Conservation (phyloP, 208 protist species). For the Vickermania spadyakhi region DNA sequence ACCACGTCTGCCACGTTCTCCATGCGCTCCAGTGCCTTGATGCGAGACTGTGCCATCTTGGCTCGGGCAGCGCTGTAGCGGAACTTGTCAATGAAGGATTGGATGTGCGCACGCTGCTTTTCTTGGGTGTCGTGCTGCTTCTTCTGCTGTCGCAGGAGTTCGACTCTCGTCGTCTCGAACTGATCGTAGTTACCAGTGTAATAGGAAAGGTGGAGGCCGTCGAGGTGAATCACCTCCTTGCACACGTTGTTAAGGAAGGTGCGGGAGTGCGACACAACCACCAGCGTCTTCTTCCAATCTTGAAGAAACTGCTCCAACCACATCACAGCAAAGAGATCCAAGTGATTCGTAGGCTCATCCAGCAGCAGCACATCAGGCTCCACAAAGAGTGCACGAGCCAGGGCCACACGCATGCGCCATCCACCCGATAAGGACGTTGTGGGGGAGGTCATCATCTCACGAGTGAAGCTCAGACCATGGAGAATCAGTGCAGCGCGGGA, state of each 20-base stretch:
- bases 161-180: slow-evolving; percentile 86
- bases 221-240: slow-evolving; percentile 91
- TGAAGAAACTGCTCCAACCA: slow-evolving; percentile 97
- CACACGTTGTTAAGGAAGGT: slow-evolving; percentile 96
- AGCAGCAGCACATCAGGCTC: slow-evolving; percentile 94
- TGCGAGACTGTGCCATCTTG: slow-evolving; percentile 91
- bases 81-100: slow-evolving; percentile 93
- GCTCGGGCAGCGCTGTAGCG: slow-evolving; percentile 86
- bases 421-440: slow-evolving; percentile 90
- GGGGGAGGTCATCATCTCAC: slow-evolving; percentile 89
- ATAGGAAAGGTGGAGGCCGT: slow-evolving; percentile 75
- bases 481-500: slow-evolving; percentile 80
- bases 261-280: slow-evolving; percentile 97
- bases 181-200: slow-evolving; percentile 94
- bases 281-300: slow-evolving; percentile 92
- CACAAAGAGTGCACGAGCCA: slow-evolving; percentile 95
- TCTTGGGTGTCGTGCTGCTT: slow-evolving; percentile 87
- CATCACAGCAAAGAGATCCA: slow-evolving; percentile 96
- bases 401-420: slow-evolving; percentile 97
- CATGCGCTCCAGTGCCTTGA: slow-evolving; percentile 92
- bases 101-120: slow-evolving; percentile 86
- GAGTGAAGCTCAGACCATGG: slow-evolving; percentile 91
- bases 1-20: slow-evolving; percentile 78
- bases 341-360: slow-evolving; percentile 97
- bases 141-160: slow-evolving; percentile 82